Evolutionary conservation across 1,284 basidiomycete genomes (phyloP).

Genomic region (Sphaerobolus stellatus): DNA sequence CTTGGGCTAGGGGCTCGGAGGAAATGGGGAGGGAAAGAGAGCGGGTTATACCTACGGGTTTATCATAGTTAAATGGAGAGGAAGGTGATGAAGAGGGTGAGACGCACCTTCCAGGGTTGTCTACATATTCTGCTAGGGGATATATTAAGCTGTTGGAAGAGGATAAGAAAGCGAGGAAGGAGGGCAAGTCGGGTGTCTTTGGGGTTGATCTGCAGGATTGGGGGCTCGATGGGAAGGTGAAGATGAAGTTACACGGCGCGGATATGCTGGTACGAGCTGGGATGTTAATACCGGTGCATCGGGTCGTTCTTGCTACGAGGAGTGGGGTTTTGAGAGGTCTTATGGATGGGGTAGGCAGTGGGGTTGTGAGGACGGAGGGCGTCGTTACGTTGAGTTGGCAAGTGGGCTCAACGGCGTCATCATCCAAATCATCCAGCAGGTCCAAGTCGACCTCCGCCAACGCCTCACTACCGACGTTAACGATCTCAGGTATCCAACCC

Average conservation of each 20-base stretch:
- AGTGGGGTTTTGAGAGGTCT: constrained; percentile 49
- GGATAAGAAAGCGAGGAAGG: constrained; percentile 20
- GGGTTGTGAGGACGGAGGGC: not conserved
- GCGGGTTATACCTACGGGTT: constrained; percentile 19
- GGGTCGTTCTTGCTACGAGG: constrained; percentile 63
- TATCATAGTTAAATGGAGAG: no score
- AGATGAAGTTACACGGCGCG: no score
- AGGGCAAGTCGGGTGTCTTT: constrained; percentile 22
- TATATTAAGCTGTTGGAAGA: constrained; percentile 15
- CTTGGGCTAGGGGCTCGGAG: constrained; percentile 44
- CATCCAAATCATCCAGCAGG: no score
- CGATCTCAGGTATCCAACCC: constrained; percentile 54
- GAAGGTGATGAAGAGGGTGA: not conserved
- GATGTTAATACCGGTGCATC: constrained; percentile 63
- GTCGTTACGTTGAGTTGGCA: no score
- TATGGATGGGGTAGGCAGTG: constrained; percentile 27
- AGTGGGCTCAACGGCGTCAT: no score
- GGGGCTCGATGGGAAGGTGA: no score
- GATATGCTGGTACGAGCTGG: constrained; percentile 55
- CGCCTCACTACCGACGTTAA: constrained; percentile 27
- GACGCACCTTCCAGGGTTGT: no score
- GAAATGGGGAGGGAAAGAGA: constrained; percentile 46
- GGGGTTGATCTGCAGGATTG: constrained; percentile 31
- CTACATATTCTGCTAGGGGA: constrained; percentile 19
- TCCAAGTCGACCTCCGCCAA: not conserved